Conservation (phyloP, 805 yeast species). For the Maudiozyma bulderi region DNA sequence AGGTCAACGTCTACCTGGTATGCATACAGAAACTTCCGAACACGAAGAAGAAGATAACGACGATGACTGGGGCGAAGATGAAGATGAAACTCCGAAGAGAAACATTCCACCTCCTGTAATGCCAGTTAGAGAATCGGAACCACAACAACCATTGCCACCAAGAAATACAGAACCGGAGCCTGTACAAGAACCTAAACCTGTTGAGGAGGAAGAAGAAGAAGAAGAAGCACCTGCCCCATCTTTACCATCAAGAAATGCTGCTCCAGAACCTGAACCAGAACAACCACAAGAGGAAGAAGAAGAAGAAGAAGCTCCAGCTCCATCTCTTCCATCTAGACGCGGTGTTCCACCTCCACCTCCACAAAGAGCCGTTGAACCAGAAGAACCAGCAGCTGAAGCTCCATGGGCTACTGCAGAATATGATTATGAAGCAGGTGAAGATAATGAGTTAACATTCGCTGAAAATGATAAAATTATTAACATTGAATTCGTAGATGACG, state of each 20-base stretch:
- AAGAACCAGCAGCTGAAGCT: slow-evolving; percentile 1
- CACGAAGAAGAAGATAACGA: slow-evolving; percentile 17
- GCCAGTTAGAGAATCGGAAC: background rate
- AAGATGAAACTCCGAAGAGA: slow-evolving; percentile 10
- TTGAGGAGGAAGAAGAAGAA: slow-evolving; percentile 13
- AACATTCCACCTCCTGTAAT: slow-evolving; percentile 6
- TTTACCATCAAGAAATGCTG: slow-evolving; percentile 19
- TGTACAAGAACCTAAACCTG: slow-evolving; percentile 13
- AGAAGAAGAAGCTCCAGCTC: slow-evolving; percentile 12
- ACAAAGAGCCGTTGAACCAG: slow-evolving; percentile 10
- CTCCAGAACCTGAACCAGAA: slow-evolving; percentile 20
- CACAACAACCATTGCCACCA: slow-evolving; percentile 1
- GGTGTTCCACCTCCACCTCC: slow-evolving; percentile 28
- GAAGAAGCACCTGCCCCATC: slow-evolving; percentile 22
- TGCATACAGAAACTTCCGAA: slow-evolving; percentile 20
- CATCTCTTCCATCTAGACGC: slow-evolving; percentile 18
- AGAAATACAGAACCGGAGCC: slow-evolving; percentile 17
- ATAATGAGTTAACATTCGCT: slow-evolving; percentile 74
- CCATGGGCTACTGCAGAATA: slow-evolving; percentile 69
- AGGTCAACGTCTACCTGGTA: slow-evolving; percentile 29
- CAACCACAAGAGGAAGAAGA: slow-evolving; percentile 9
- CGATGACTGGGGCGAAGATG: slow-evolving; percentile 22
- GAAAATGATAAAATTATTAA: slow-evolving; percentile 78
- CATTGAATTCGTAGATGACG: slow-evolving; percentile 84
- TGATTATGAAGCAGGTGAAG: slow-evolving; percentile 87